Percentiles rank a stretch among this genome's conserved stretches.
phyloP scores from a whole-genome alignment of 176 grass and related monocot genomes.

The Cenchrus americanus region DNA sequence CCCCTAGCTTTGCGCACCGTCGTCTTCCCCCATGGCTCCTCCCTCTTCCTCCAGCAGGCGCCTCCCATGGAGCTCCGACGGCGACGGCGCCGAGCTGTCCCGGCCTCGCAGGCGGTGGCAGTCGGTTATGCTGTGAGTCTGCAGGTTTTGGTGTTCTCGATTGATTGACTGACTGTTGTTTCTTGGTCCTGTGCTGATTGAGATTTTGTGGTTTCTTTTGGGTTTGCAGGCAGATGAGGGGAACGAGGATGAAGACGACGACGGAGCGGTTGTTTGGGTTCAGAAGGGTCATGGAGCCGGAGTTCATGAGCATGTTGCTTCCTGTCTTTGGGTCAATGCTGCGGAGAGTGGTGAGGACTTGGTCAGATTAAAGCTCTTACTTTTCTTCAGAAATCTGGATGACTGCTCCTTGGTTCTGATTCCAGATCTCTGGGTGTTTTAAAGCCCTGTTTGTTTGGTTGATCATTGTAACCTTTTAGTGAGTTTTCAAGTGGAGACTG shows the following conservation, averaged over 20 bases:
- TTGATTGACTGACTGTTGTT: not conserved
- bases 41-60: slow-evolving; percentile 34
- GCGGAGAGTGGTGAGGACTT: slow-evolving; percentile 48
- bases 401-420: not conserved
- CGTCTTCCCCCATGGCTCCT: slow-evolving; percentile 40
- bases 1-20: slow-evolving; percentile 19
- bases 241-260: slow-evolving; percentile 24
- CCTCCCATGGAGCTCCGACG: not conserved
- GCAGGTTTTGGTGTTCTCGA: not conserved
- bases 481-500: not conserved
- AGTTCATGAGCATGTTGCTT: slow-evolving; percentile 48
- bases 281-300: slow-evolving; percentile 14
- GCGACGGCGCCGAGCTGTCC: slow-evolving; percentile 28
- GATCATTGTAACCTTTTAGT: not conserved
- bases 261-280: slow-evolving; percentile 43
- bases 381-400: not conserved
- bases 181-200: slow-evolving; percentile 16
- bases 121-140: slow-evolving; percentile 51
- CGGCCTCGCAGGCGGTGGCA: slow-evolving; percentile 49
- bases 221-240: slow-evolving; percentile 45
- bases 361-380: not conserved
- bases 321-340: slow-evolving; percentile 40
- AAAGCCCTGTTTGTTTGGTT: not conserved
- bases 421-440: not conserved
- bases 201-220: not conserved